Evolutionary conservation across 1,284 basidiomycete species (phyloP).

Genomic region (Leccinum pachyderme): DNA sequence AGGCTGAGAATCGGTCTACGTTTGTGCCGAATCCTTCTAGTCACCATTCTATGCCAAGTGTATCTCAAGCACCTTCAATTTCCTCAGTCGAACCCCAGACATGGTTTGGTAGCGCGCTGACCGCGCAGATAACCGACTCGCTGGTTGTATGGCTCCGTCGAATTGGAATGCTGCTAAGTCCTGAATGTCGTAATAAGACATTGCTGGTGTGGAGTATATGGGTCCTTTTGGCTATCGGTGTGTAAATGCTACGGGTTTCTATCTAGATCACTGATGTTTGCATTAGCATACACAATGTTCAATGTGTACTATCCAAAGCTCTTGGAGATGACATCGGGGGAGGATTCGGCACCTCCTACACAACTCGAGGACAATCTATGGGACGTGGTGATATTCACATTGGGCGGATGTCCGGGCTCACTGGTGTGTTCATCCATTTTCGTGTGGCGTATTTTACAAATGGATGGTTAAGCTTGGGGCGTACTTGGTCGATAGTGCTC

Average conservation of each 20-base stretch:
- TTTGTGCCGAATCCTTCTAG: conserved; percentile 2
- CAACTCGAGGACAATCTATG: conserved; percentile 67
- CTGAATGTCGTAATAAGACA: conserved; percentile 83
- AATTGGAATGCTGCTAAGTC: conserved; percentile 72
- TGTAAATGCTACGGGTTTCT: conserved; percentile 27
- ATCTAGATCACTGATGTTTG: neutral
- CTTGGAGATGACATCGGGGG: conserved; percentile 56
- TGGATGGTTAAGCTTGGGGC: conserved; percentile 70
- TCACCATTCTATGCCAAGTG: conserved; percentile 18
- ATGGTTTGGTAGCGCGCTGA: conserved; percentile 42
- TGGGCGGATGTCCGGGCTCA: conserved; percentile 87
- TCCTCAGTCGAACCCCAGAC: conserved; percentile 38
- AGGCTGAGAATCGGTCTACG: conserved; percentile 13
- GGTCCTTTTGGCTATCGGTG: conserved; percentile 79
- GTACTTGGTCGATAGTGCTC: conserved; percentile 76
- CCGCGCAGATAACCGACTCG: conserved; percentile 48
- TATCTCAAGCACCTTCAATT: conserved; percentile 15
- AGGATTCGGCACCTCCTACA: conserved; percentile 37
- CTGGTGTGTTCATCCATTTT: conserved; percentile 48
- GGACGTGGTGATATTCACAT: conserved; percentile 80
- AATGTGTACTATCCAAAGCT: conserved; percentile 95
- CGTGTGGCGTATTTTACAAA: neutral
- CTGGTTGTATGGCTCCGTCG: conserved; percentile 69
- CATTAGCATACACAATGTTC: conserved; percentile 87
- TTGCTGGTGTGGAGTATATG: conserved; percentile 83